Conservation (phyloP, 1,284 basidiomycete species). For the Apiotrichum sp. region DNA sequence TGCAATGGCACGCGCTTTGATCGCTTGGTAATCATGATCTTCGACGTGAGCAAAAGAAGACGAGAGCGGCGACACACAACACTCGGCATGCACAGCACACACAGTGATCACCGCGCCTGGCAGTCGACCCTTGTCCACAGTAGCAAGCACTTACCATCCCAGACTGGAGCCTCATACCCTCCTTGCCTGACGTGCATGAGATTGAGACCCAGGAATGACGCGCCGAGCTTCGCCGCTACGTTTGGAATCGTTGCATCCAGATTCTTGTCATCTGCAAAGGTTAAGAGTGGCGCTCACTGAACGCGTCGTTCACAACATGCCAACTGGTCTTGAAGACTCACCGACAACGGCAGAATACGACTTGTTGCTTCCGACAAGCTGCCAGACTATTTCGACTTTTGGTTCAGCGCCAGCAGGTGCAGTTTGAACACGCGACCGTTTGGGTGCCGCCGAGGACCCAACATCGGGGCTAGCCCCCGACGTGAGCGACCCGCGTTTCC, state of each 20-base stretch:
- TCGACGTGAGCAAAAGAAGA: not conserved
- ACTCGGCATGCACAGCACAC: too few relatives aligned
- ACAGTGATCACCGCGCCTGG: too few relatives aligned
- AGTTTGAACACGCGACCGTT: conserved; percentile 7
- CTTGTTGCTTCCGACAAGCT: conserved; percentile 13
- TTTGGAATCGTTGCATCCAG: conserved; percentile 11
- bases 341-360: conserved; percentile 2
- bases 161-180: conserved; percentile 26
- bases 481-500: conserved; percentile 13
- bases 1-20: conserved; percentile 25
- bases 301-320: not conserved
- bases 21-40: conserved; percentile 31
- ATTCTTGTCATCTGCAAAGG: conserved; percentile 3
- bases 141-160: conserved; percentile 25
- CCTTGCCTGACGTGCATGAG: conserved; percentile 25
- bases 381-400: conserved; percentile 9
- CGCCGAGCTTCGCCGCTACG: conserved; percentile 11
- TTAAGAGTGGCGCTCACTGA: not conserved
- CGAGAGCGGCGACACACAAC: too few relatives aligned
- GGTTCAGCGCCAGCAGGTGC: not conserved
- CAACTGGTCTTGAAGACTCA: conserved; percentile 1
- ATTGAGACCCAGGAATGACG: conserved; percentile 12
- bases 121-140: too few relatives aligned
- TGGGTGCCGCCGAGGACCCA: not conserved
- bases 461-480: not conserved